A percentile compares a stretch with the other conserved stretches of the same genome.
Evolutionary conservation across 805 yeast genomes (phyloP).

Genomic region (Yamadazyma akitaensis): DNA sequence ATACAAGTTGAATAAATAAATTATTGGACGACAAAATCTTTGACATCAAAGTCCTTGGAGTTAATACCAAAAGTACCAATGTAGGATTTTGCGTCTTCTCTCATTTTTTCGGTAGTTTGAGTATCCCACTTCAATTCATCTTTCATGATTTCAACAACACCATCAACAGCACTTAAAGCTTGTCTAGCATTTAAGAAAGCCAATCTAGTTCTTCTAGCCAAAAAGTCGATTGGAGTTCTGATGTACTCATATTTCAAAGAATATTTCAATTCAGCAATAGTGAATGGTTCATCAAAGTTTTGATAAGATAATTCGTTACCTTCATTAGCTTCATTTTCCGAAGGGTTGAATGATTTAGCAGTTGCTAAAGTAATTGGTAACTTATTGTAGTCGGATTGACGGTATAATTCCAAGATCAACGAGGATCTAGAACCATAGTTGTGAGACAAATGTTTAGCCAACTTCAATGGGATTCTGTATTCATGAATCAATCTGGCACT

Average conservation of each 20-base stretch:
- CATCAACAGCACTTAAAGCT: constrained; percentile 76
- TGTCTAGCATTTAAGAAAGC: constrained; percentile 88
- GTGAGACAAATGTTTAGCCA: constrained; percentile 77
- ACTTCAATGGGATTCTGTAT: constrained; percentile 64
- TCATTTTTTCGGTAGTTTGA: constrained; percentile 53
- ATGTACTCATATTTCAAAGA: constrained; percentile 79
- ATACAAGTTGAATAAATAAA: constrained; percentile 3
- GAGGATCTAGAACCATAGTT: constrained; percentile 92
- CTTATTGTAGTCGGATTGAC: constrained; percentile 50
- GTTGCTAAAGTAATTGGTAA: constrained; percentile 64
- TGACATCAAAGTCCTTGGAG: constrained; percentile 23
- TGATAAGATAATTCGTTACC: constrained; percentile 42
- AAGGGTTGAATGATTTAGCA: constrained; percentile 27
- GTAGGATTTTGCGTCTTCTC: constrained; percentile 49
- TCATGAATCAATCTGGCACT: constrained; percentile 78
- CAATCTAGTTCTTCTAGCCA: constrained; percentile 89
- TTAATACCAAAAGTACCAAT: constrained; percentile 60
- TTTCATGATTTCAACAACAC: constrained; percentile 83
- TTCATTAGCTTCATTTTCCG: constrained; percentile 20
- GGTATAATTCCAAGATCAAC: constrained; percentile 58
- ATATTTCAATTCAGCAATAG: constrained; percentile 85
- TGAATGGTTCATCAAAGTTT: constrained; percentile 75
- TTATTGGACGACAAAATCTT: constrained; percentile 22
- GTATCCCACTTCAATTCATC: constrained; percentile 73
- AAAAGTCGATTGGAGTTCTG: constrained; percentile 83